These are phyloP conservation scores for Rhizopogon salebrosus DNA, from an alignment of 768 basidiomycete species.

Conservation along the genomic window DNA sequence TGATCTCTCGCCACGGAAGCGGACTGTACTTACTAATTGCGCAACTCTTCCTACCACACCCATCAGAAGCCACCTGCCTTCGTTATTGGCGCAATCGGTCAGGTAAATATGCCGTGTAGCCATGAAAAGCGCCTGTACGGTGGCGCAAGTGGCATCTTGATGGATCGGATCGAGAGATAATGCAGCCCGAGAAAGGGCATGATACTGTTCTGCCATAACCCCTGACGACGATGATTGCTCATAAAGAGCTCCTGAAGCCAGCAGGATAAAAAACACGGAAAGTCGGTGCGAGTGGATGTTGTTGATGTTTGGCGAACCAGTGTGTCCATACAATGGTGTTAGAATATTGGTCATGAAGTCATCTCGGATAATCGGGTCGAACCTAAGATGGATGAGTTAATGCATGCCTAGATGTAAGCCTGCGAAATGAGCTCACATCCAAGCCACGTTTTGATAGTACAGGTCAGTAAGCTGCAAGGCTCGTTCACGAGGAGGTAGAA, in stretches of 20 bases:
- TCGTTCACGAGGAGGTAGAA: constrained; percentile 34
- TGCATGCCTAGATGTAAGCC: neutral
- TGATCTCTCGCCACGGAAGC: neutral
- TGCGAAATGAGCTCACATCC: constrained; percentile 36
- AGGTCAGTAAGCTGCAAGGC: constrained; percentile 36
- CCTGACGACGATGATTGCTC: constrained; percentile 32
- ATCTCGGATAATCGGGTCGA: constrained; percentile 37
- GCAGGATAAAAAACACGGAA: constrained; percentile 46
- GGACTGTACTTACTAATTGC: constrained; percentile 35
- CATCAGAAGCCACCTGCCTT: constrained; percentile 45
- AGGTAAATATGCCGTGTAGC: constrained; percentile 37
- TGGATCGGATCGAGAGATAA: constrained; percentile 41
- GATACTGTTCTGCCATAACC: constrained; percentile 34
- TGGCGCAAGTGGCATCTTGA: constrained; percentile 39
- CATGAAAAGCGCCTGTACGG: constrained; percentile 45
- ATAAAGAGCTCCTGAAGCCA: constrained; percentile 43
- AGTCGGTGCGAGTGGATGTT: constrained; percentile 41
- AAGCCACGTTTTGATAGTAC: constrained; percentile 41
- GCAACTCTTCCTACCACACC: constrained; percentile 39
- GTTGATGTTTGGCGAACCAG: constrained; percentile 27
- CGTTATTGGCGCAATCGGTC: constrained; percentile 37
- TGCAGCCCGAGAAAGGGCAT: constrained; percentile 44
- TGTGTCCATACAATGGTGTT: constrained; percentile 36
- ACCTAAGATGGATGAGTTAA: constrained; percentile 26
- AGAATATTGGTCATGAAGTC: constrained; percentile 39